phyloP scores from a whole-genome alignment of 148 eudicot species.

The Limonium bicolor region DNA sequence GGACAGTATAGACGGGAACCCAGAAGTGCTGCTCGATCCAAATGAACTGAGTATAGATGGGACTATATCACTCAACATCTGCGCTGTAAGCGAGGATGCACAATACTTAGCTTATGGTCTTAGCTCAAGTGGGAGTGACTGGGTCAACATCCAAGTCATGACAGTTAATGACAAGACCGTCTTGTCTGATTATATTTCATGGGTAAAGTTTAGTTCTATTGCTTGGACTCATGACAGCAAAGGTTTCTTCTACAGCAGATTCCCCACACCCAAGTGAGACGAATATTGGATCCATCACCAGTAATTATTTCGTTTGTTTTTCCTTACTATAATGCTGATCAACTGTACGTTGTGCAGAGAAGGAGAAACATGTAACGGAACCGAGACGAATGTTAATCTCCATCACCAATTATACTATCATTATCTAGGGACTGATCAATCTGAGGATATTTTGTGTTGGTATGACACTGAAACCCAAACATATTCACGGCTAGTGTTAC shows the following conservation, averaged over 20 bases:
- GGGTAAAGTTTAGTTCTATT: constrained; percentile 81
- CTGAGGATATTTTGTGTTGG: constrained; percentile 82
- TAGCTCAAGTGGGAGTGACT: constrained; percentile 87
- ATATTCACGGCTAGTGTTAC: constrained; percentile 41
- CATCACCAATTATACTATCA: constrained; percentile 73
- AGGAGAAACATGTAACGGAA: constrained; percentile 57
- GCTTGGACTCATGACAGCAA: constrained; percentile 81
- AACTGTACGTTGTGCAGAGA: constrained; percentile 36
- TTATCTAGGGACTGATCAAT: constrained; percentile 73
- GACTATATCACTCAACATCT: constrained; percentile 41
- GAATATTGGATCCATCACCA: no score
- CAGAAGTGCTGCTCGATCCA: constrained; percentile 73
- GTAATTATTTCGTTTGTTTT: no score
- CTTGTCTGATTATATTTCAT: constrained; percentile 49
- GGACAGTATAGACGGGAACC: constrained; percentile 51
- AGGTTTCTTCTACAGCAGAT: constrained; percentile 91
- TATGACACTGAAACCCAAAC: constrained; percentile 53
- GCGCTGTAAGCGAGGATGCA: constrained; percentile 67
- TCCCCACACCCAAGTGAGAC: constrained; percentile 78
- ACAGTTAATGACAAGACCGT: constrained; percentile 24
- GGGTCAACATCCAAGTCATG: constrained; percentile 75
- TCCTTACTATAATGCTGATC: no score
- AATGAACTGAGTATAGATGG: constrained; percentile 72
- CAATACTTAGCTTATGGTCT: constrained; percentile 69
- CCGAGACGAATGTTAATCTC: constrained; percentile 57